Evolutionary conservation across 257 asterid genomes (phyloP).

Genomic region (Solanum raphanifolium): DNA sequence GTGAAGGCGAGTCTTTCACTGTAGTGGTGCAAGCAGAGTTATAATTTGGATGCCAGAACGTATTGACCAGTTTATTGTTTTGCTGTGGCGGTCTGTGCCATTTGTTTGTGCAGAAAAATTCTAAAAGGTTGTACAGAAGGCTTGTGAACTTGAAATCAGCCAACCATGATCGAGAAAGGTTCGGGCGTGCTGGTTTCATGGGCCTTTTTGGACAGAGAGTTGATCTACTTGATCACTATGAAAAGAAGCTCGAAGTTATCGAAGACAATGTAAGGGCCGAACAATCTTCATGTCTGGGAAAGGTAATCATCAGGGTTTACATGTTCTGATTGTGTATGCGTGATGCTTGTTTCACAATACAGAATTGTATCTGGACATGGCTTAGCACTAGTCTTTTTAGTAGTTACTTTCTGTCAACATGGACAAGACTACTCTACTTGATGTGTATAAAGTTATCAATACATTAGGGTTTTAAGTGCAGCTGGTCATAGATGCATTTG

Average conservation of each 20-base stretch:
- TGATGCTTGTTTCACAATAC: not conserved
- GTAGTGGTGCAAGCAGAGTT: not conserved
- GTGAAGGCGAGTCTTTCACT: not conserved
- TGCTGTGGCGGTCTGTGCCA: not conserved
- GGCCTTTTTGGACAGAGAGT: constrained; percentile 56
- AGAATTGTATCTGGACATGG: not conserved
- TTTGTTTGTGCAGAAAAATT: constrained; percentile 33
- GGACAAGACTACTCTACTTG: not conserved
- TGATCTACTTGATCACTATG: constrained; percentile 47
- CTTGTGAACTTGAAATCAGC: constrained; percentile 44
- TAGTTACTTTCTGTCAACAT: not conserved
- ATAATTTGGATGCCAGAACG: not conserved
- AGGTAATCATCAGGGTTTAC: constrained; percentile 34
- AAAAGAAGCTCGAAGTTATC: constrained; percentile 59
- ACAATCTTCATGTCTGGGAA: constrained; percentile 44
- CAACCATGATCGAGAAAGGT: constrained; percentile 25
- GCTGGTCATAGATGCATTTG: not conserved
- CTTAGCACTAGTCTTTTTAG: not conserved
- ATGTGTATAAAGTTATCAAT: not conserved
- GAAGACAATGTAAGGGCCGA: constrained; percentile 62
- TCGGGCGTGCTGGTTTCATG: constrained; percentile 42
- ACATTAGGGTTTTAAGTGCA: not conserved
- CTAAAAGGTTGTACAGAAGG: constrained; percentile 43
- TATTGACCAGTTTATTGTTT: not conserved
- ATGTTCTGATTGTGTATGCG: not conserved